phyloP scores from a whole-genome alignment of 2,329 filamentous ascomycete species.

The Alternaria brassicicola region DNA sequence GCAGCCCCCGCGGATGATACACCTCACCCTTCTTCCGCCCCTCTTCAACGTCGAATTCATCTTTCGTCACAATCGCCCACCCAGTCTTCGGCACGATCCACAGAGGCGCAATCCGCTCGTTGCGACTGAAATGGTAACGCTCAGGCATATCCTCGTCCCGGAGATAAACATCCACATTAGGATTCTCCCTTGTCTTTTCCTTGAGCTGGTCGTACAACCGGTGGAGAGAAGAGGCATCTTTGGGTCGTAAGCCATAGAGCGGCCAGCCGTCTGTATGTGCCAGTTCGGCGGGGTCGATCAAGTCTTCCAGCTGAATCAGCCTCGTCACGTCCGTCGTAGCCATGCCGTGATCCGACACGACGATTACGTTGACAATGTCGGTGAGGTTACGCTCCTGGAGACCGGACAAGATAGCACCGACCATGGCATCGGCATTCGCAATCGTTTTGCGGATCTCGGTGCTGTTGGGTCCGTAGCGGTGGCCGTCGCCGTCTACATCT shows the following conservation, averaged over 20 bases:
- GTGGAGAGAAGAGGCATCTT: slow-evolving; percentile 68
- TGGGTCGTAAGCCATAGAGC: slow-evolving; percentile 83
- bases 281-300: slow-evolving; percentile 78
- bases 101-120: slow-evolving; percentile 87
- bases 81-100: slow-evolving; percentile 94
- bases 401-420: slow-evolving; percentile 75
- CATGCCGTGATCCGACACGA: slow-evolving; percentile 99
- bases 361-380: slow-evolving; percentile 85
- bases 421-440: slow-evolving; percentile 77
- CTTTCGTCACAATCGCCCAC: slow-evolving; percentile 85
- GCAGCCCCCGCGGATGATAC: slow-evolving; percentile 83
- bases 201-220: slow-evolving; percentile 66
- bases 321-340: slow-evolving; percentile 83
- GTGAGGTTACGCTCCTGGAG: slow-evolving; percentile 84
- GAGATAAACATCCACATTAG: slow-evolving; percentile 85
- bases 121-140: slow-evolving; percentile 88
- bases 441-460: slow-evolving; percentile 87
- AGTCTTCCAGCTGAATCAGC: slow-evolving; percentile 86
- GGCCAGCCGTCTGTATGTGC: slow-evolving; percentile 94
- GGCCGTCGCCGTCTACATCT: slow-evolving; percentile 85
- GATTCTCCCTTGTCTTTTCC: slow-evolving; percentile 64
- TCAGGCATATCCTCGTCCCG: slow-evolving; percentile 87
- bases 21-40: slow-evolving; percentile 67
- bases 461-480: slow-evolving; percentile 90
- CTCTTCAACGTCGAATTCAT: slow-evolving; percentile 76